Evolutionary conservation across 2,329 filamentous ascomycete species (phyloP), one percentile per base, ranked within the genome.

Genomic region (Cladosporium sp.): DNA sequence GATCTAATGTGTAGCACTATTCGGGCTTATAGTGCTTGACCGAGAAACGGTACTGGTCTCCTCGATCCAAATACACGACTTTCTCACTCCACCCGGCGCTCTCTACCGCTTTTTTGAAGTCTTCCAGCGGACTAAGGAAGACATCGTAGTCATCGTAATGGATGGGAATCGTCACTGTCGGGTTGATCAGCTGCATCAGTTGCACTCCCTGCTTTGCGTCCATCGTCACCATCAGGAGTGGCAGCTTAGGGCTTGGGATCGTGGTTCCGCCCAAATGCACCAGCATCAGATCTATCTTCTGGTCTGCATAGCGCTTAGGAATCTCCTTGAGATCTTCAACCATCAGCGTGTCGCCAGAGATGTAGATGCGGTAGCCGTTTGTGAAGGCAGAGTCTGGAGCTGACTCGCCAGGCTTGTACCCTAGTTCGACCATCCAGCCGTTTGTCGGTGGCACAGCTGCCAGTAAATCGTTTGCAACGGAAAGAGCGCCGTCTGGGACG

Each of bases 171-270:
- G 83, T 86, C 50, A 87, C 57, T 22, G 85, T 81, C 17, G 84
- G 82, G 28, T 83, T 72, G 32, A 88, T 78, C 58, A 87, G 62
- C 62, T 76, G 73, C 68, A 88, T 80, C 60, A 88, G 67, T 70
- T 85, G 72, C 25, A 88, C 62, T 0, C 84, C 84, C 68, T 87
- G 82, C 65, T 79, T 75, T 20, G 80, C 84, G 68, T 88, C 84
- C 84, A 88, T 88, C 0, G 84, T 88, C 2, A 87, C 82, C 84
- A 87, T 87, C 22, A 87, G 58, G 59, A 87, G 69, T 44, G 83
- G 83, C 68, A 84, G 64, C 4, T 77, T 75, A 0, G 83, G 82
- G 0, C 79, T 77, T 0, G 85, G 85, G 28, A 89, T 82, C 3
- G 83, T 87, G 0, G 84, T 88, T 2, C 84, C 85, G 19, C 85